Evolutionary conservation across 345 rosid genomes (phyloP).

Genomic region (Bruguiera sexangula): DNA sequence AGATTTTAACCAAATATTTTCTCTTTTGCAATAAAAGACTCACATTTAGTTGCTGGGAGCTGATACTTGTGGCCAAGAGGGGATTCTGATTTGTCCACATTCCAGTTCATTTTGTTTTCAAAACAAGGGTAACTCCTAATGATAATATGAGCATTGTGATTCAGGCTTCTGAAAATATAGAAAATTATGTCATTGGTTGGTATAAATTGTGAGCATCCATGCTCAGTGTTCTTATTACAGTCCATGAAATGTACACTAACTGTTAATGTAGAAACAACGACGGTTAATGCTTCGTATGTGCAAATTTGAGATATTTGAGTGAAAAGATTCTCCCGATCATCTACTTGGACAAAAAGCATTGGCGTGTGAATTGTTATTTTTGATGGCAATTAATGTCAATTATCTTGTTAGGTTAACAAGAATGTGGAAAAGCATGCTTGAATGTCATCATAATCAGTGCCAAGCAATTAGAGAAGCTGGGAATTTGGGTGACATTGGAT

Average conservation of each 20-base stretch:
- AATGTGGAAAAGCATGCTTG: constrained; percentile 96
- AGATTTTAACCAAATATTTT: not conserved
- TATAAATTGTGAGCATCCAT: no score
- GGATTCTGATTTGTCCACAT: no score
- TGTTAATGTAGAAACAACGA: not conserved
- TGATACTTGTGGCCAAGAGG: no score
- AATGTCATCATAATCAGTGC: constrained; percentile 80
- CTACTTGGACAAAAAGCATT: not conserved
- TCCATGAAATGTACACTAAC: no score
- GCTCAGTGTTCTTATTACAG: no score
- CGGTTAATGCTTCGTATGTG: not conserved
- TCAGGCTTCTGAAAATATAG: no score
- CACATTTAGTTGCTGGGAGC: not conserved
- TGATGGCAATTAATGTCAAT: constrained; percentile 14
- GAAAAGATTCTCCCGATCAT: not conserved
- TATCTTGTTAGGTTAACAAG: constrained; percentile 56
- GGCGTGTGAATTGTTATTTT: not conserved
- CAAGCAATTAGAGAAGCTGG: constrained; percentile 66
- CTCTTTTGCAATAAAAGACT: not conserved
- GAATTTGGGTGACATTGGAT: constrained; percentile 56
- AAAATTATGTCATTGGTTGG: no score
- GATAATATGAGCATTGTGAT: no score
- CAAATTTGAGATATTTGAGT: not conserved
- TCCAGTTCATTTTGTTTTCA: no score
- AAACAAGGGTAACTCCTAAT: no score